These are phyloP conservation scores for Alnus glutinosa DNA, from an alignment of 306 rosid genomes.

Conservation along the genomic window DNA sequence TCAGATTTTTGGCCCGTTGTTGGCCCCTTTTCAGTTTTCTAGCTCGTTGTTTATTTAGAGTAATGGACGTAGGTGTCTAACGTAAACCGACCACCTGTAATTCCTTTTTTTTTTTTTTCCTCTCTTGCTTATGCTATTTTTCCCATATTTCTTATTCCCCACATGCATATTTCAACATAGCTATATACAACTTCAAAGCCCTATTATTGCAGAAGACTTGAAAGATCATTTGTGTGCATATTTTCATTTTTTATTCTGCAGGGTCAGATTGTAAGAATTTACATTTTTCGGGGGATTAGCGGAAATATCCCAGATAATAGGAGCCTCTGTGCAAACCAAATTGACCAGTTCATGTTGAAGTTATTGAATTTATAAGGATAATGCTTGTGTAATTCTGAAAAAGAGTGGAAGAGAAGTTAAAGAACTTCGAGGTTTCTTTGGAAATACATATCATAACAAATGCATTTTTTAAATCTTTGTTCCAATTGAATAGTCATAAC, in stretches of 20 bases:
- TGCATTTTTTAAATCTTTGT: constrained; percentile 2
- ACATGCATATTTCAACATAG: too few species aligned
- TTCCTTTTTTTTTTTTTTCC: too few species aligned
- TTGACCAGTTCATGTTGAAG: constrained; percentile 14
- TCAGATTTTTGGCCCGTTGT: too few species aligned
- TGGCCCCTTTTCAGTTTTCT: too few species aligned
- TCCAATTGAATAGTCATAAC: not conserved
- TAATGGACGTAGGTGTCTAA: too few species aligned
- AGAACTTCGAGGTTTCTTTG: not conserved
- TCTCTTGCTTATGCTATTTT: too few species aligned
- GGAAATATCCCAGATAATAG: not conserved
- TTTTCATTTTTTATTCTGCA: not conserved
- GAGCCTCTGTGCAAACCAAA: not conserved
- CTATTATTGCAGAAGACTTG: not conserved
- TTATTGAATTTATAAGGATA: constrained; percentile 17
- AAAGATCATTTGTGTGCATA: not conserved
- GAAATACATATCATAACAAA: not conserved
- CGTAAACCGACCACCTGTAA: too few species aligned
- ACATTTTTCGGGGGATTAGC: not conserved
- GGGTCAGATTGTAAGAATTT: not conserved
- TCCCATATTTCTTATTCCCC: too few species aligned
- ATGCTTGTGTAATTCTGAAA: constrained; percentile 19
- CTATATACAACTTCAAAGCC: not conserved
- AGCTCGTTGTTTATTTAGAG: too few species aligned
- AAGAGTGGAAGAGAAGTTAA: constrained; percentile 1